Evolutionary conservation across 2,329 filamentous ascomycete species (phyloP).

Genomic region (Penicillium paneum): DNA sequence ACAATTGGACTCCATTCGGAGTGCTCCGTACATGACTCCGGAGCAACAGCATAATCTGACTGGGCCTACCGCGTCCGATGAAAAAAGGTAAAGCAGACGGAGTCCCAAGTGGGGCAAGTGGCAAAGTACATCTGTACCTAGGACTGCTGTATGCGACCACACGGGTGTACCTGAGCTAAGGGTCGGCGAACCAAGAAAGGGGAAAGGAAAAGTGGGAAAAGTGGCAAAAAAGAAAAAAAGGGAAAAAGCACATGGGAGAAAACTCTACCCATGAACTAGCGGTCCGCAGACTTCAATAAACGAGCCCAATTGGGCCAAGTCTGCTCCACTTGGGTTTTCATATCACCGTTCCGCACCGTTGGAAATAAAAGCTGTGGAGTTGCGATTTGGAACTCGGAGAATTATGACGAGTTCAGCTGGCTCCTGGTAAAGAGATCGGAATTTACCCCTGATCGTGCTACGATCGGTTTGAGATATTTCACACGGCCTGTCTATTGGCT

Average conservation of each 20-base stretch:
- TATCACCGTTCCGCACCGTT: conserved; percentile 22
- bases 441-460: neutral
- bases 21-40: neutral
- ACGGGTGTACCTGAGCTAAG: conserved; percentile 12
- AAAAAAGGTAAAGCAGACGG: neutral
- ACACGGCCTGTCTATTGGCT: neutral
- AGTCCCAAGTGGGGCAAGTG: conserved; percentile 3
- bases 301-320: conserved; percentile 11
- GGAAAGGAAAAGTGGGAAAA: conserved; percentile 10
- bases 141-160: neutral
- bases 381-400: conserved; percentile 2
- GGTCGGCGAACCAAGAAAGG: conserved; percentile 7
- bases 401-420: neutral
- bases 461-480: conserved; percentile 1
- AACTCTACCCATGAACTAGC: conserved; percentile 18
- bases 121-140: neutral
- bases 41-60: neutral
- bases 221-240: neutral
- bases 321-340: conserved; percentile 15
- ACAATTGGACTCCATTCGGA: neutral
- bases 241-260: conserved; percentile 20
- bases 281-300: conserved; percentile 24
- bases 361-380: conserved; percentile 19
- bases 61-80: neutral
- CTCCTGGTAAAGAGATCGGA: neutral